These are phyloP conservation scores for Dendrothele bispora DNA, from an alignment of 768 basidiomycete species.

Conservation along the genomic window DNA sequence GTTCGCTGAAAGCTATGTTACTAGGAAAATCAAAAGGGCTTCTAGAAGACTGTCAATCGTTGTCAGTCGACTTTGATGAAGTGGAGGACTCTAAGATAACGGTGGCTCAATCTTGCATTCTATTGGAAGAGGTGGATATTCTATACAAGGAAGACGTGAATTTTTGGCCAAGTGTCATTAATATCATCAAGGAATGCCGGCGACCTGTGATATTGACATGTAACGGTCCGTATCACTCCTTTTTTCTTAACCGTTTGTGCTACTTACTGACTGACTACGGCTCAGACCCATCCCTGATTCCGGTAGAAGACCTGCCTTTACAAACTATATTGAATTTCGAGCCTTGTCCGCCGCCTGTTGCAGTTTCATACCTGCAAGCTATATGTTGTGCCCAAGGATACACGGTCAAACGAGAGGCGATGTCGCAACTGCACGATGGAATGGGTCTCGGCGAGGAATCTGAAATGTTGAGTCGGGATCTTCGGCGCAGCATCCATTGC, in stretches of 20 bases:
- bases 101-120: slow-evolving; percentile 83
- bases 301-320: slow-evolving; percentile 70
- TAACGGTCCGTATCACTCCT: slow-evolving; percentile 63
- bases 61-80: background rate
- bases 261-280: slow-evolving; percentile 2
- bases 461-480: slow-evolving; percentile 40
- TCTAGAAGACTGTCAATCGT: background rate
- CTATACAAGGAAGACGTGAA: slow-evolving; percentile 83
- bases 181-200: slow-evolving; percentile 79
- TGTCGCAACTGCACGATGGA: slow-evolving; percentile 47
- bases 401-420: slow-evolving; percentile 37
- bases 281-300: slow-evolving; percentile 73
- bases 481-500: slow-evolving; percentile 62
- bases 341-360: slow-evolving; percentile 53
- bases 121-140: slow-evolving; percentile 95
- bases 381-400: slow-evolving; percentile 60
- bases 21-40: slow-evolving; percentile 2
- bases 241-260: slow-evolving; percentile 8
- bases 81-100: background rate
- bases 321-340: slow-evolving; percentile 70
- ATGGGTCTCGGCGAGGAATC: slow-evolving; percentile 19
- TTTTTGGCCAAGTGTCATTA: slow-evolving; percentile 83
- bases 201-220: slow-evolving; percentile 94
- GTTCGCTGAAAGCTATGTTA: background rate
- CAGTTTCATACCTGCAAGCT: slow-evolving; percentile 67